Conservation (phyloP, 1,284 basidiomycete genomes). For the Rugosomyces carneus region DNA sequence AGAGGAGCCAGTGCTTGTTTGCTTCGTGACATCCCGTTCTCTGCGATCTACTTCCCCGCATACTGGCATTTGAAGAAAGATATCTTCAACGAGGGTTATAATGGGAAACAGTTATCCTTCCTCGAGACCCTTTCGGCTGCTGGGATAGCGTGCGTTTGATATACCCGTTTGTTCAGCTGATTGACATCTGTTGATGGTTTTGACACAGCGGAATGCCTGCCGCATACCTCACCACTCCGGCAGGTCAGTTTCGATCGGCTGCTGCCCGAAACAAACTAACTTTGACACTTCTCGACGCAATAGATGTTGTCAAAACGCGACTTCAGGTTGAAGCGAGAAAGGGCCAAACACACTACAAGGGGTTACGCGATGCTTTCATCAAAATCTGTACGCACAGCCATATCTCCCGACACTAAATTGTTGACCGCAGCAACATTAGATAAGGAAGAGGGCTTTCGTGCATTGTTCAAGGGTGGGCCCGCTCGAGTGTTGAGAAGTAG, state of each 20-base stretch:
- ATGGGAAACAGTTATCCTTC: slow-evolving; percentile 90
- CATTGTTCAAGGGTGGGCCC: slow-evolving; percentile 93
- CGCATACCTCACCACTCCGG: slow-evolving; percentile 80
- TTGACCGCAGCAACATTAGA: slow-evolving; percentile 36
- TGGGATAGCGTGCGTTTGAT: slow-evolving; percentile 64
- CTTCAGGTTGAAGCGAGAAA: slow-evolving; percentile 93
- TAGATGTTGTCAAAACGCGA: slow-evolving; percentile 98
- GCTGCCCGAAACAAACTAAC: slow-evolving; percentile 18
- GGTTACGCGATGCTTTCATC: slow-evolving; percentile 81
- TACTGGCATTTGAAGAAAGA: slow-evolving; percentile 89
- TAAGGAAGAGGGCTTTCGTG: slow-evolving; percentile 81
- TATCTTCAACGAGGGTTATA: slow-evolving; percentile 91
- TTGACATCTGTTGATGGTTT: slow-evolving; percentile 21
- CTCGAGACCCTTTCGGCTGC: slow-evolving; percentile 85
- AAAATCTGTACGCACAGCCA: slow-evolving; percentile 66
- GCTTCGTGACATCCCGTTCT: slow-evolving; percentile 93
- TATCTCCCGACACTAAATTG: background rate
- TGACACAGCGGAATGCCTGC: slow-evolving; percentile 87
- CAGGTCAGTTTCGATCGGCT: slow-evolving; percentile 42
- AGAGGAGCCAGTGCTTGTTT: slow-evolving; percentile 85
- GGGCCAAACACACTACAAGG: slow-evolving; percentile 92
- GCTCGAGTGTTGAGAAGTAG: slow-evolving; percentile 87
- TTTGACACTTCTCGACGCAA: slow-evolving; percentile 18
- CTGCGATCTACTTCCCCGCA: slow-evolving; percentile 75
- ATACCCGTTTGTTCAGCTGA: slow-evolving; percentile 16